Base-by-base conservation (phyloP, 1,139 yeast genomes). In the Magnusiomyces sp. region DNA sequence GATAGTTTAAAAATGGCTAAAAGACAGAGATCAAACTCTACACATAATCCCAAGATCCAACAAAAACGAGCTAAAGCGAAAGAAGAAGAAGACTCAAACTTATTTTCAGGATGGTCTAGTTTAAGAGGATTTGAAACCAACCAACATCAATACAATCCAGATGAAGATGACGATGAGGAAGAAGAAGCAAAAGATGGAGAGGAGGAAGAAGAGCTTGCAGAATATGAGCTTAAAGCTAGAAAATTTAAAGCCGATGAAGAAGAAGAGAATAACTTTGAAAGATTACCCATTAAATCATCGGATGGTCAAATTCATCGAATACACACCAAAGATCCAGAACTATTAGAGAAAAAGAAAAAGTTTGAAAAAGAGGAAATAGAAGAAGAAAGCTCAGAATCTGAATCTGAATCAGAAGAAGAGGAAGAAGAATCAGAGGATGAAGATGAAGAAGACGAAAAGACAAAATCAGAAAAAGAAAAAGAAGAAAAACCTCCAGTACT, bases 221-320 rank as follows among this genome's bases (percentile, higher is more conserved):
- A 62, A 45, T 68, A 67, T 47, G 74, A 71, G 48, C 55, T 51
- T 17, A 53, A 58, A 20, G 70, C 66, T 1, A 51, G 67, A 50
- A 50, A 53, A 14, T 63, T 63, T 49, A 56, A 53, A 27, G 50
- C 50, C 5, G 69, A 71, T 13, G 69, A 67, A 34, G 70, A 70
- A 5, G 70, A 63, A 1, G 74, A 72, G 19, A 43, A 45, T 11
- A 69, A 76, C 20, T 76, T 79, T 2, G 96, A 86, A 62, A 82
- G 86, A 10, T 73, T 90, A 54, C 97, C 98, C 0, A 86, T 90
- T 50, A 88, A 86, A 61, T 74, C 76, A 23, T 72, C 71, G 1
- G 85, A 80, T 54, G 96, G 95, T 53, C 75, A 72, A 49, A 71
- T 92, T 17, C 79, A 83, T 63, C 71, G 95, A 60, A 83, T 80